Evolutionary conservation across 2,329 filamentous ascomycete species (phyloP).

Genomic region (Zasmidium angulare): DNA sequence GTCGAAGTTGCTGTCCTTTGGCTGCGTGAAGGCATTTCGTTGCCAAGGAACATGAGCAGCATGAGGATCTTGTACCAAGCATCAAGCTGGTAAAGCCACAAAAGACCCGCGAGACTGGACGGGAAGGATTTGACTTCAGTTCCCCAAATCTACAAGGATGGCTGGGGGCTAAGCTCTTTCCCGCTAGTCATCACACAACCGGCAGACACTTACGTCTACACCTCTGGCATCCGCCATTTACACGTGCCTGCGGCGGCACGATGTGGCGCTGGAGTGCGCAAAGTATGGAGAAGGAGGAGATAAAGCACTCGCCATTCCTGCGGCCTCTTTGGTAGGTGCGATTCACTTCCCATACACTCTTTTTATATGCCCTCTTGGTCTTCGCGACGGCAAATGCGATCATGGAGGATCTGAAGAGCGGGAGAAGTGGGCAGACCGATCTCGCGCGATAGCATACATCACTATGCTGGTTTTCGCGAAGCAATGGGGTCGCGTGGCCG

Average conservation of each 20-base stretch:
- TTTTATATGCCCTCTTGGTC: neutral
- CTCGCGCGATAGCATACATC: neutral
- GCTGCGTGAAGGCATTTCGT: too few species aligned
- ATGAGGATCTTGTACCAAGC: too few species aligned
- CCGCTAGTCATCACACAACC: neutral
- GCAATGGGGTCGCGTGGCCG: conserved; percentile 13
- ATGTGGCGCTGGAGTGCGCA: neutral
- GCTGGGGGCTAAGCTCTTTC: neutral
- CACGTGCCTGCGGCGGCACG: neutral
- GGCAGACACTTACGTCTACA: neutral
- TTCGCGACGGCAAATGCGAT: neutral
- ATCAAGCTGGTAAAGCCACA: neutral
- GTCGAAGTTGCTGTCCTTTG: too few species aligned
- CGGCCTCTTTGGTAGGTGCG: neutral
- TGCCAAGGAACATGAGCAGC: too few species aligned
- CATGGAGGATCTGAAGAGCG: neutral
- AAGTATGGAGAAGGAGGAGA: neutral
- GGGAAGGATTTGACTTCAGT: neutral
- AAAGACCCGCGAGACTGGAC: neutral
- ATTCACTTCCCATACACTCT: neutral
- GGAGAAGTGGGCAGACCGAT: neutral
- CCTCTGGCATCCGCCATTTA: neutral
- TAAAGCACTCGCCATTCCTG: neutral
- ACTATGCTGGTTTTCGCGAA: conserved; percentile 11
- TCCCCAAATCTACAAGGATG: neutral